Evolutionary conservation across 768 basidiomycete species (phyloP).

Genomic region (Russula foetens): DNA sequence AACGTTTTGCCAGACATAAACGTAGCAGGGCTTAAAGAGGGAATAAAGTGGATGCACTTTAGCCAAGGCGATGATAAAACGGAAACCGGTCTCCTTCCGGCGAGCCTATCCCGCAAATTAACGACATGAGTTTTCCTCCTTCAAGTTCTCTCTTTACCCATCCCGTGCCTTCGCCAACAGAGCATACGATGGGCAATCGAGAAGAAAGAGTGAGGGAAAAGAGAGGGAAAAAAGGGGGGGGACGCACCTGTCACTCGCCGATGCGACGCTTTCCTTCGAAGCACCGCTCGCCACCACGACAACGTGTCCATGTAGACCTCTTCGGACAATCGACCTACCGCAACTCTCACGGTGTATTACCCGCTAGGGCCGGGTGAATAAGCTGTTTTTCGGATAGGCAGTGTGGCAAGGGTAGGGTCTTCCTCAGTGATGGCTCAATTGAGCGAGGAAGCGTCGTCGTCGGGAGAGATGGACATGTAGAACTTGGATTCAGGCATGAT

Average conservation of each 20-base stretch:
- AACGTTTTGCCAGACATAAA: constrained; percentile 5
- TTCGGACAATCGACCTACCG: constrained; percentile 26
- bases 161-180: background rate
- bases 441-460: background rate
- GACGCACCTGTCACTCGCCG: constrained; percentile 56
- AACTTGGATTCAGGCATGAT: background rate
- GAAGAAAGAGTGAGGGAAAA: constrained; percentile 5
- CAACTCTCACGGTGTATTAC: too few relatives aligned
- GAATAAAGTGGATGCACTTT: constrained; percentile 13
- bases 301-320: constrained; percentile 61
- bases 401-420: too few relatives aligned
- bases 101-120: constrained; percentile 41
- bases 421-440: background rate
- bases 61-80: background rate
- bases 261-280: constrained; percentile 54
- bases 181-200: too few relatives aligned
- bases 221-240: background rate
- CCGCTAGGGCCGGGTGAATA: too few relatives aligned
- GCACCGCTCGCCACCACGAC: constrained; percentile 54
- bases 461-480: background rate
- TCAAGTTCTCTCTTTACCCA: too few relatives aligned
- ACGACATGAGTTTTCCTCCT: background rate
- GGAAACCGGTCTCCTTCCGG: constrained; percentile 52
- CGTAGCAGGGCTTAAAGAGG: constrained; percentile 45
- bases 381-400: too few relatives aligned